Evolutionary conservation across 495 filamentous ascomycete genomes (phyloP).

Genomic region (Pyronema omphalodes): DNA sequence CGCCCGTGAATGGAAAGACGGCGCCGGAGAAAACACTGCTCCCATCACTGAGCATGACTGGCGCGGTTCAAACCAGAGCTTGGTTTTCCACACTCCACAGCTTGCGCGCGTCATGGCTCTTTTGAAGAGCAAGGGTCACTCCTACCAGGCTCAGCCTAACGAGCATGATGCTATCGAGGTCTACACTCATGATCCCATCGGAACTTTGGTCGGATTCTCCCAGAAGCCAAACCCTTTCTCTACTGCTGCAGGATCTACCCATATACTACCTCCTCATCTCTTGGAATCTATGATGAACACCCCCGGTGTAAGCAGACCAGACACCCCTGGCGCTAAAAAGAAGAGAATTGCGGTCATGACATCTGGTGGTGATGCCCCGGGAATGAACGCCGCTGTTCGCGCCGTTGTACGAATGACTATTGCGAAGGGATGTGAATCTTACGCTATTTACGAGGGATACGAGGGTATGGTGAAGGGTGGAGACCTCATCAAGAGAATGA

Average conservation of each 20-base stretch:
- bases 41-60: conserved; percentile 14
- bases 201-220: conserved; percentile 23
- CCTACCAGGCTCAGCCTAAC: conserved; percentile 18
- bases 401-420: conserved; percentile 90
- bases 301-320: conserved; percentile 7
- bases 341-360: conserved; percentile 92
- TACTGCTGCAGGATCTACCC: background rate
- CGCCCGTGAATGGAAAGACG: conserved; percentile 15
- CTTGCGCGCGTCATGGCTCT: conserved; percentile 8
- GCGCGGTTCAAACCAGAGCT: conserved; percentile 16
- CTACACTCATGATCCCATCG: conserved; percentile 21
- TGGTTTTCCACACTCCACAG: conserved; percentile 17
- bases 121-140: conserved; percentile 10
- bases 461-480: conserved; percentile 85
- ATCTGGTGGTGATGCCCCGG: conserved; percentile 89
- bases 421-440: conserved; percentile 69
- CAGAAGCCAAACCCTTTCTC: conserved; percentile 21
- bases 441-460: conserved; percentile 86
- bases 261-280: background rate
- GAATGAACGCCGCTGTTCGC: conserved; percentile 90
- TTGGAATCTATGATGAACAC: background rate
- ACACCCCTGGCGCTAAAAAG: conserved; percentile 24
- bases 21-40: background rate
- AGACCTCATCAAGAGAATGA: conserved; percentile 65
- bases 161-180: conserved; percentile 17